Percentiles rank a stretch among this genome's conserved stretches.
Evolutionary conservation across 169 alveolate genomes (phyloP).

Genomic region (Hammondia hammondi): DNA sequence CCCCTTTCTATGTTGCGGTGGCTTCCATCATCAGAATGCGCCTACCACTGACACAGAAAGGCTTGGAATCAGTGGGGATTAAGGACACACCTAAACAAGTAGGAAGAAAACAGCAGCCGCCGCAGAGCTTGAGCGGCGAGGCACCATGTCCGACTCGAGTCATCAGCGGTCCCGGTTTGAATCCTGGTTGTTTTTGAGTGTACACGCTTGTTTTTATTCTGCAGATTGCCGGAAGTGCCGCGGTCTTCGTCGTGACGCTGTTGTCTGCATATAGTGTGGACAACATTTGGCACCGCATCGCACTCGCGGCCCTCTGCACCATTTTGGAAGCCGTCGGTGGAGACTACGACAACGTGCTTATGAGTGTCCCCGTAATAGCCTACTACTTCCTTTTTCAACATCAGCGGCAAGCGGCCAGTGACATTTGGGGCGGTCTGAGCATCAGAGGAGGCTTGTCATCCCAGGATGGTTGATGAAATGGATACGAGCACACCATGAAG

Average conservation of each 20-base stretch:
- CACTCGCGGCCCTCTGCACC: neutral
- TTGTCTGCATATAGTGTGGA: neutral
- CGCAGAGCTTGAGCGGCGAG: no score
- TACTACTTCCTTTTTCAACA: neutral
- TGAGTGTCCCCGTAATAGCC: neutral
- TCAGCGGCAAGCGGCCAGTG: neutral
- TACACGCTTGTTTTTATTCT: neutral
- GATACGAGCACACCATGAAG: no score
- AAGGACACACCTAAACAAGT: no score
- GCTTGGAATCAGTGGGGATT: no score
- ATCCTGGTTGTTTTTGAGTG: no score
- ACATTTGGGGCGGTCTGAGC: neutral
- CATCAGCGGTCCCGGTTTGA: no score
- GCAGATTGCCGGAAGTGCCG: conserved; percentile 17
- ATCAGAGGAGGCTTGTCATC: neutral
- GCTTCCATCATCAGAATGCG: no score
- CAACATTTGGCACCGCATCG: neutral
- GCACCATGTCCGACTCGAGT: no score
- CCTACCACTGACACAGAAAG: no score
- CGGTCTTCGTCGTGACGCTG: conserved; percentile 8
- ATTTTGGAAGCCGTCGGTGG: neutral
- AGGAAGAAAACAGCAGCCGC: no score
- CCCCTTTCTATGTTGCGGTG: no score
- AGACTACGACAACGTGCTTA: neutral
- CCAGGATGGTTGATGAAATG: neutral